phyloP scores from a whole-genome alignment of 2,329 filamentous ascomycete species.

The Pseudogymnoascus destructans region DNA sequence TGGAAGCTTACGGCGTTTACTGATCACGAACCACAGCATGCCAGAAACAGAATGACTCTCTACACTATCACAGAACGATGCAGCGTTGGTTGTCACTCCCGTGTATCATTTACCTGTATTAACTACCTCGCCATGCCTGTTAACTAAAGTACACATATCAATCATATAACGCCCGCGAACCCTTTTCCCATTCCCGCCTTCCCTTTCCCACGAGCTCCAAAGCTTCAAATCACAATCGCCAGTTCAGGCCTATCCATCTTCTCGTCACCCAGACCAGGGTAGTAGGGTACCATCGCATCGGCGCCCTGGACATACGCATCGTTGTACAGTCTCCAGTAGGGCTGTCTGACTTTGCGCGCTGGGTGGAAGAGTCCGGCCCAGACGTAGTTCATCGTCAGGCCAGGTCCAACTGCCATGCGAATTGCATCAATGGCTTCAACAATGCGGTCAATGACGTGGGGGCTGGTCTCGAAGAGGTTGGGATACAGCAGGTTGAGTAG shows the following conservation, averaged over 20 bases:
- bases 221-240: slow-evolving; percentile 58
- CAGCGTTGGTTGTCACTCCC: neutral
- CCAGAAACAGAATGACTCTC: neutral
- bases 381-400: slow-evolving; percentile 91
- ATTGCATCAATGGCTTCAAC: slow-evolving; percentile 96
- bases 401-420: slow-evolving; percentile 82
- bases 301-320: slow-evolving; percentile 90
- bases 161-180: neutral
- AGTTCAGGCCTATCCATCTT: slow-evolving; percentile 67
- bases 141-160: slow-evolving; percentile 5
- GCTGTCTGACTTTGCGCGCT: slow-evolving; percentile 81
- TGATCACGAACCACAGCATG: neutral
- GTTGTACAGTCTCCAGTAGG: slow-evolving; percentile 96
- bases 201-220: slow-evolving; percentile 4
- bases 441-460: slow-evolving; percentile 95
- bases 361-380: slow-evolving; percentile 98
- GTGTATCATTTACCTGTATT: slow-evolving; percentile 8
- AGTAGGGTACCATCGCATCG: slow-evolving; percentile 93
- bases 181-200: neutral
- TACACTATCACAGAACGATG: neutral
- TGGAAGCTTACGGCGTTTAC: neutral
- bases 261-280: slow-evolving; percentile 74
- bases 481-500: slow-evolving; percentile 91
- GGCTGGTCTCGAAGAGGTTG: slow-evolving; percentile 94
- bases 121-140: slow-evolving; percentile 6